phyloP scores from a whole-genome alignment of 2,329 filamentous ascomycete species.

The Epichloe scottii region DNA sequence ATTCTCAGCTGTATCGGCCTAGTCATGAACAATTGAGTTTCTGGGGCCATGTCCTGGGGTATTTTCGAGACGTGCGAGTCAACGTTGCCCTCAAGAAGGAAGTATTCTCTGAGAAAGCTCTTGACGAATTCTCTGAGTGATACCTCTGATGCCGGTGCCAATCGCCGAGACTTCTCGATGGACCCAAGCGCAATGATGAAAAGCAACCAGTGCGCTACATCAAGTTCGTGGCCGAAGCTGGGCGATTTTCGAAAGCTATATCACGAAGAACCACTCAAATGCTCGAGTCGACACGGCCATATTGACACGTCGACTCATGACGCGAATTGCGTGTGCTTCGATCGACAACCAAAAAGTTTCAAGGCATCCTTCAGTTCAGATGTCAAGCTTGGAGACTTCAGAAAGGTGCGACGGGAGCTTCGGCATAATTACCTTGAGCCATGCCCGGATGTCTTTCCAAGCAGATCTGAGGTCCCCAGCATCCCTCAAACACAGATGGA shows the following conservation, averaged over 20 bases:
- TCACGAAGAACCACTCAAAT: not conserved
- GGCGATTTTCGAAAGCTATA: slow-evolving; percentile 5
- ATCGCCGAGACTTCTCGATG: not conserved
- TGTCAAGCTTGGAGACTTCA: slow-evolving; percentile 4
- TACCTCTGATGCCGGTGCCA: not conserved
- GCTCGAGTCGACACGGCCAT: not conserved
- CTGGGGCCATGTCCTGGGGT: not conserved
- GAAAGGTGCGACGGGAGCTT: not conserved
- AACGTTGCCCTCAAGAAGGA: not conserved
- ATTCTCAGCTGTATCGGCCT: not conserved
- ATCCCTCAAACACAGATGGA: not conserved
- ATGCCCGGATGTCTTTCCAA: not conserved
- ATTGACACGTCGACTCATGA: not conserved
- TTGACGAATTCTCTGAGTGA: not conserved
- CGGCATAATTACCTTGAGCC: not conserved
- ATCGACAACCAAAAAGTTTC: no score
- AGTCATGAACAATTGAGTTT: not conserved
- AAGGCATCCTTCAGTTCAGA: not conserved
- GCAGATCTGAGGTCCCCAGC: not conserved
- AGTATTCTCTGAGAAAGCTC: not conserved
- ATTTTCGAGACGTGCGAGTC: not conserved
- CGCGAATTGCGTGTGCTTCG: not conserved
- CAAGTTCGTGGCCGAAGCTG: slow-evolving; percentile 1
- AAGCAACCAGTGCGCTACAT: no score
- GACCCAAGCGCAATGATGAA: not conserved